Evolutionary conservation across 768 basidiomycete genomes (phyloP), one percentile per base, ranked within the genome.

Genomic region (Rossbeevera mucosa): DNA sequence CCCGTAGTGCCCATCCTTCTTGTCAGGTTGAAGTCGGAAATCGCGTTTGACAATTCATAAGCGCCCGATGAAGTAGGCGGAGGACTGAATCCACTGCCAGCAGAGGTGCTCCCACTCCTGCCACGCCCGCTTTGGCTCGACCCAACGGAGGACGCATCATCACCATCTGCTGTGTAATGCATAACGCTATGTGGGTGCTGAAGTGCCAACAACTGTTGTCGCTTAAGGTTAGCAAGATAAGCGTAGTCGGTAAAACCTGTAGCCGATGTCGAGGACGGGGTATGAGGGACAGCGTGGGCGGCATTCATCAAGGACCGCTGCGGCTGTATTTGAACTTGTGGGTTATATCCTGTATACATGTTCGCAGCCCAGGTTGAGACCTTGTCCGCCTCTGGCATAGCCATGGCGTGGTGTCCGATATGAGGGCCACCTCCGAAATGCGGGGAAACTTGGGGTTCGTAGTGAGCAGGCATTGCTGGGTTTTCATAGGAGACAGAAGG

Each of bases 401-500:
- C 20, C 9, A 61, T 43, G 24, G 53, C 54, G 1, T 66, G 67
- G 25, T 56, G 68, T 46, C 47, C 57, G 7, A 61, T 45, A 29
- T 65, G 64, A 20, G 56, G 14, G 30, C 55, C 40, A 40, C 58
- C 54, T 18, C 56, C 26, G 49, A 60, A 74, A 42, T 72, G 71
- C 28, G 64, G 58, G 16, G 60, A 13, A 26, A 64, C 53, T 50
- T 72, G 67, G n/a, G 74, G 68, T 49, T 77, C 76, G 53, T 77
- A 77, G 26, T 74, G 57, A 12, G 71, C 60, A 47, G 75, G 64
- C 71, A 80, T 76, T 2, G 74, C 74, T 2, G 80, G 80, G 52
- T 81, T 81, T 61, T 81, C 80, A 50, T 71, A 80, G 3, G 76
- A 75, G 53, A 75, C 74, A 1, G 68, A 59, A 8, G 72, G 65